Evolutionary conservation across 495 filamentous ascomycete species (phyloP), one percentile per base, ranked within the genome.

Genomic region (Cercophora scortea): DNA sequence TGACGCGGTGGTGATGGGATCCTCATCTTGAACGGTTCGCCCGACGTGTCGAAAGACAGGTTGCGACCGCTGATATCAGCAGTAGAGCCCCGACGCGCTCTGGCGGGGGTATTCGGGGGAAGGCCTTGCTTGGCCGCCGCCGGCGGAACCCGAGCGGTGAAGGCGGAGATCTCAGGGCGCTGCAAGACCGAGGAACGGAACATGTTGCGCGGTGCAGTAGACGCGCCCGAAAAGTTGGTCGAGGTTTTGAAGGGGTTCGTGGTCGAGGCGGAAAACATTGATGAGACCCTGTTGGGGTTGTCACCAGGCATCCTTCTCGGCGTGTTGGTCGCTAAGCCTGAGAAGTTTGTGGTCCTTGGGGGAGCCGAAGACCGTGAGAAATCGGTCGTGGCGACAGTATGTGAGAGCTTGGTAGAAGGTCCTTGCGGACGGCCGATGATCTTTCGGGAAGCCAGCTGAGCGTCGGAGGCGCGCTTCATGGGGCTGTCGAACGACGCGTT

Each of bases 11-110:
- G 74, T 13, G 65, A 68, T 11, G 70, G 65, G 32, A 78, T 78
- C 41, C 65, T 66, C 72, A 76, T 70, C 55, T 65, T 62, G 56
- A 78, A 78, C 15, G 69, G 68, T 50, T 76, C 71, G 11, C 60
- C 60, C 6, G 71, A 65, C 4, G 61, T 19, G 15, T 63, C 63
- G 39, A 69, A 61, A 39, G 64, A 59, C 56, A 75, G 61, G 42
- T 64, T 67, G 17, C 65, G 69, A 6, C 60, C 57, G 40, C 47
- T 62, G 16, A 66, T 38, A 16, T 66, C 62, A 10, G 63, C 59
- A 1, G 50, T 59, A 6, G 63, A 52, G 25, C 56, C 63, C 6
- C 68, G 63, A 13, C 57, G 50, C 4, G 61, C 50, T 25, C 54
- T 56, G 9, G 60, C 65, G n/a, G 65, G 66, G 1, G 61, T 68